phyloP scores from a whole-genome alignment of 1,284 basidiomycete species.

The Austroboletus novae-zelandiae region DNA sequence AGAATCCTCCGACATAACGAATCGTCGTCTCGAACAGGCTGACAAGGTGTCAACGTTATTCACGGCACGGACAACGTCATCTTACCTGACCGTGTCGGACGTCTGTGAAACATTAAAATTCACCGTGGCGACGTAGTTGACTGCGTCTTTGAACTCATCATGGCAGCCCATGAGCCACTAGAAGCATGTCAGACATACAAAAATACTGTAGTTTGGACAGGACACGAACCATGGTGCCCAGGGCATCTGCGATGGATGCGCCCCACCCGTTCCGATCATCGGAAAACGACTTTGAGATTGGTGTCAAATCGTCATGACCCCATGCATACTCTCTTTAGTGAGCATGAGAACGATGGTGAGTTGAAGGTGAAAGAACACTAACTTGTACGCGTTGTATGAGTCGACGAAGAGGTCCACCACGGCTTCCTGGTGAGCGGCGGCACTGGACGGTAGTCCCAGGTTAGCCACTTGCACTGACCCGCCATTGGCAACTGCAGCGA shows the following conservation, averaged over 20 bases:
- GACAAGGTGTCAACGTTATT: background rate
- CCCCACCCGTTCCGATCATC: slow-evolving; percentile 71
- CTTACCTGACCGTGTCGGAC: slow-evolving; percentile 50
- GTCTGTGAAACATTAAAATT: slow-evolving; percentile 55
- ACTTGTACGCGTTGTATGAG: background rate
- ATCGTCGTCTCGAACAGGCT: slow-evolving; percentile 90
- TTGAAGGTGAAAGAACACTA: background rate
- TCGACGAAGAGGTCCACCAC: background rate
- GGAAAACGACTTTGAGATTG: slow-evolving; percentile 45
- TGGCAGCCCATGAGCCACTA: slow-evolving; percentile 33
- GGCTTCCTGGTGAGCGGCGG: background rate
- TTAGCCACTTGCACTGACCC: background rate
- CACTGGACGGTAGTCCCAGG: background rate
- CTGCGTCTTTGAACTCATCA: slow-evolving; percentile 53
- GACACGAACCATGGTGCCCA: slow-evolving; percentile 58
- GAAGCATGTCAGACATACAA: background rate
- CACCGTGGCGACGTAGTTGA: slow-evolving; percentile 48
- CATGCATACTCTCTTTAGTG: slow-evolving; percentile 40
- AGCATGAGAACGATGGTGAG: background rate
- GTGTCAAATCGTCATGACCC: slow-evolving; percentile 62
- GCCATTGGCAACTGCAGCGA: background rate
- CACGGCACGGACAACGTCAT: background rate
- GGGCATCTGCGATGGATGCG: slow-evolving; percentile 61
- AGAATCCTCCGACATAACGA: slow-evolving; percentile 67
- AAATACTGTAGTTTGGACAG: background rate